Evolutionary conservation across 2,329 filamentous ascomycete species (phyloP).

Genomic region (Phaeosphaeriaceae sp.): DNA sequence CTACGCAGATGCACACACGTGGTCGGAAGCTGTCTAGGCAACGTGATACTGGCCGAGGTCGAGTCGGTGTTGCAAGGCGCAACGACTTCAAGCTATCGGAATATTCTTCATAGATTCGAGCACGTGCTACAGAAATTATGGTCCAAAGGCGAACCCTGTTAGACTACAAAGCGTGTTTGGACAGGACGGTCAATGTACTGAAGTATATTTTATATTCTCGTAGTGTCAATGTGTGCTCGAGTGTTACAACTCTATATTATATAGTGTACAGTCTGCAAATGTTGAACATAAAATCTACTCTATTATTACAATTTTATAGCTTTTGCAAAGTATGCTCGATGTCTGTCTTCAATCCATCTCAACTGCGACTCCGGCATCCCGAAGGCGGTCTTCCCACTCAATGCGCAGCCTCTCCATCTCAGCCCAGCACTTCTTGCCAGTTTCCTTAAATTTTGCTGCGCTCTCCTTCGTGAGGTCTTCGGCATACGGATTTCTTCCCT

Average conservation of each 20-base stretch:
- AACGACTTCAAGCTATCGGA: not conserved
- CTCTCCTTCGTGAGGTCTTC: conserved; percentile 68
- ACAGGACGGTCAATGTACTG: too few species aligned
- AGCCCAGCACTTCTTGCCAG: conserved; percentile 70
- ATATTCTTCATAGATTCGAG: too few species aligned
- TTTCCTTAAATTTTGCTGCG: conserved; percentile 67
- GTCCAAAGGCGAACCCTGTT: too few species aligned
- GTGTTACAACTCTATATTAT: not conserved
- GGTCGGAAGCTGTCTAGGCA: not conserved
- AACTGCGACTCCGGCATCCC: conserved; percentile 47
- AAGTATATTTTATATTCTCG: too few species aligned
- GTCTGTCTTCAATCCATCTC: conserved; percentile 28
- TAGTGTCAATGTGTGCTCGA: not conserved
- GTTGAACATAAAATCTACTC: not conserved
- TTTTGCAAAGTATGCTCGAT: not conserved
- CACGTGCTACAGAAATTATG: too few species aligned
- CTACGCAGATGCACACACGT: not conserved
- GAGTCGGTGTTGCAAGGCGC: not conserved
- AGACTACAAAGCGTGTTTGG: too few species aligned
- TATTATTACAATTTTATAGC: not conserved
- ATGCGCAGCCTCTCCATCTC: conserved; percentile 75
- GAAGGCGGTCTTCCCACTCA: conserved; percentile 64
- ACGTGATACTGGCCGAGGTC: not conserved
- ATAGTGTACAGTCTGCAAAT: not conserved
- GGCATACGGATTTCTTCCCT: conserved; percentile 66